Percentiles rank a stretch among this genome's conserved stretches.
phyloP scores from a whole-genome alignment of 2,329 filamentous ascomycete genomes.

The Madurella mycetomatis region DNA sequence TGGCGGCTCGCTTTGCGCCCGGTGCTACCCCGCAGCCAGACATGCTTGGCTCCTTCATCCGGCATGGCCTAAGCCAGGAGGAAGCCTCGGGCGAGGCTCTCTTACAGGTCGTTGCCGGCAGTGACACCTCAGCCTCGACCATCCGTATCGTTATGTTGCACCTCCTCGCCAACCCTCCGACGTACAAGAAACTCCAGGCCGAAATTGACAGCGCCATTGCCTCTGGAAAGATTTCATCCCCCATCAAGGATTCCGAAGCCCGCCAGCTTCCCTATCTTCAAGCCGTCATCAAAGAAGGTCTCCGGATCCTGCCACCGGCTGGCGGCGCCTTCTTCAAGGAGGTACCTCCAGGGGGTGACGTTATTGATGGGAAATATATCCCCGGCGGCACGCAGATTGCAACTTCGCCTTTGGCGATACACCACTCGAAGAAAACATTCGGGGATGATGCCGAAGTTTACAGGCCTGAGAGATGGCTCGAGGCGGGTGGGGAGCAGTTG shows the following conservation, averaged over 20 bases:
- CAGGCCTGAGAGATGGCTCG: constrained; percentile 42
- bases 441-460: constrained; percentile 37
- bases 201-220: constrained; percentile 37
- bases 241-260: constrained; percentile 28
- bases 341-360: constrained; percentile 29
- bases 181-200: constrained; percentile 17
- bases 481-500: constrained; percentile 29
- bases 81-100: constrained; percentile 19
- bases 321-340: constrained; percentile 22
- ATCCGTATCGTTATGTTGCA: constrained; percentile 45
- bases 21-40: constrained; percentile 28
- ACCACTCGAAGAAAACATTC: constrained; percentile 30
- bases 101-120: constrained; percentile 40
- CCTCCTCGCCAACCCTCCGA: constrained; percentile 41
- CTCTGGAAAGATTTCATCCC: constrained; percentile 33
- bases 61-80: constrained; percentile 28
- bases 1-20: constrained; percentile 24
- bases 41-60: constrained; percentile 41
- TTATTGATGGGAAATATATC: constrained; percentile 31
- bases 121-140: constrained; percentile 48
- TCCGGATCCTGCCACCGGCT: constrained; percentile 35
- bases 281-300: constrained; percentile 37
- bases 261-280: constrained; percentile 33
- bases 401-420: constrained; percentile 33
- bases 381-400: constrained; percentile 37